Evolutionary conservation across 495 filamentous ascomycete genomes (phyloP).

Genomic region (Aspergillus steynii): DNA sequence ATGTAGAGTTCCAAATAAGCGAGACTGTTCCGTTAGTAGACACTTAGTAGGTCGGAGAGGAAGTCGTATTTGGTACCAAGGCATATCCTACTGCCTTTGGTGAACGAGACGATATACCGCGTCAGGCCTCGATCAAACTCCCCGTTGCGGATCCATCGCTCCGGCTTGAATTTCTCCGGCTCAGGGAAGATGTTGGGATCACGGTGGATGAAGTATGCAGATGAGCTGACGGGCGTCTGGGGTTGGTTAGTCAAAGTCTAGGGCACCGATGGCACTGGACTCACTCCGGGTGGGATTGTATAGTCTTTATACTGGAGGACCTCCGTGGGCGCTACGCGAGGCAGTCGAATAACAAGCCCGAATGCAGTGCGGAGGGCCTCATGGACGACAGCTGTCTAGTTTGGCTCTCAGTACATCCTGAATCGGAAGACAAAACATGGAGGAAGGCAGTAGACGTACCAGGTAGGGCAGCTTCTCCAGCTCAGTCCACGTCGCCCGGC

Average conservation of each 20-base stretch:
- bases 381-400: conserved; percentile 41
- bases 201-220: conserved; percentile 47
- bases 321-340: conserved; percentile 41
- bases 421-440: not conserved
- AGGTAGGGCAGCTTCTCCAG: conserved; percentile 56
- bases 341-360: conserved; percentile 39
- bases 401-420: not conserved
- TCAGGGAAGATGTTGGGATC: conserved; percentile 48
- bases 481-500: conserved; percentile 32
- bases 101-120: conserved; percentile 44
- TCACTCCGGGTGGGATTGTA: conserved; percentile 33
- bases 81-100: conserved; percentile 45
- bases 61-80: conserved; percentile 45
- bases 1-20: conserved; percentile 34
- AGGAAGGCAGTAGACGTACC: conserved; percentile 13
- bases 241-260: conserved; percentile 12
- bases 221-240: conserved; percentile 45
- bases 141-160: conserved; percentile 46
- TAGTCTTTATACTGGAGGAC: conserved; percentile 41
- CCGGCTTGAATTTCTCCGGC: conserved; percentile 46
- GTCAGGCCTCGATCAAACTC: conserved; percentile 25
- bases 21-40: conserved; percentile 15
- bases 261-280: conserved; percentile 19
- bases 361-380: conserved; percentile 50
- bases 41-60: not conserved